Base-by-base conservation (phyloP, 176 grass and related monocot species). In the Stipa capillata region DNA sequence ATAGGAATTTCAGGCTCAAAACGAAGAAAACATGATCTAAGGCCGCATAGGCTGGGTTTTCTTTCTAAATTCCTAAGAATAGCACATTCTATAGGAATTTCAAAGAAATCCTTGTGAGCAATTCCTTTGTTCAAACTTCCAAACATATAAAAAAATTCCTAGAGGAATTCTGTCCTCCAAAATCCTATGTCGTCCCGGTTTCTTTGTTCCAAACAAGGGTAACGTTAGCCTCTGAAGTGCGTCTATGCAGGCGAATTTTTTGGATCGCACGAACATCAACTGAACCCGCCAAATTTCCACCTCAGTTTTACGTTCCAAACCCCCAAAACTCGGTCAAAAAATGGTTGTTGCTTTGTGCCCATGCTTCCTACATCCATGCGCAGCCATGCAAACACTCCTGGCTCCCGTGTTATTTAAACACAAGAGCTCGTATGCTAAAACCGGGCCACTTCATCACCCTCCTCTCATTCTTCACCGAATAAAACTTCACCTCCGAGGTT, bases 381-480 rank as follows among this genome's bases (percentile, higher is more conserved):
- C 51, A 82, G 32, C 85, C 85, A 43, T 16, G 54, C 39, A 81
- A 67, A 32, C 42, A 16, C 15, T 51, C 8, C 16, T 4, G 51
- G 1, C 5, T 34, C 66, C 33, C 34, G 8, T 32, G 14, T 2
- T 80, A 88, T 79, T 69, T 80, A 84, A 89, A 16, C 20, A 15
- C 68, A 8, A 14, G 4, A 12, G 36, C 12, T 2, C 58, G 0
- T 4, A 15, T 4, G 25, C 74, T 8, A 60, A 74, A 73, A 33
- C 40, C 61, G 50, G 86, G 76, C 42, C 37, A 84, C 69, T 74
- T 69, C 34, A n/a, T 21, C 60, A 52, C 86, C 86, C 69, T 74
- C 80, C 65, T 83, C 74, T 40, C 39, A 39, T 24, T 3, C 34
- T 68, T 49, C 62, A 53, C 57, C 85, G 32, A 71, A 71, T 54